Evolutionary conservation across 805 yeast species (phyloP).

Genomic region (Lipomyces spencermartinsiae): DNA sequence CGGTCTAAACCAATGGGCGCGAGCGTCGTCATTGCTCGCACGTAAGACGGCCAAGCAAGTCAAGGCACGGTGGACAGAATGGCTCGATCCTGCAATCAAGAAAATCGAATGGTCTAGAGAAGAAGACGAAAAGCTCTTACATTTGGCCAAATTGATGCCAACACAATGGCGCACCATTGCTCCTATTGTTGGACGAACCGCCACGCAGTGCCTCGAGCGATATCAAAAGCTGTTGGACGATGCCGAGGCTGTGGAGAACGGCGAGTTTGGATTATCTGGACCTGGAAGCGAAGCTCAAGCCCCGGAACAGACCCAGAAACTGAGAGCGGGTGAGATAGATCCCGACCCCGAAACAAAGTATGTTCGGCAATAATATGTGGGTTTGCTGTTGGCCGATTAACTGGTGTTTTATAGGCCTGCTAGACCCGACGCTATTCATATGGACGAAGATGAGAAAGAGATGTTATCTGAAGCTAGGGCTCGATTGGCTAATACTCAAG

Average conservation of each 20-base stretch:
- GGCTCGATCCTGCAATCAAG: slow-evolving; percentile 74
- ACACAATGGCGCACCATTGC: slow-evolving; percentile 97
- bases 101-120: slow-evolving; percentile 71
- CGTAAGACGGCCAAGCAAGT: slow-evolving; percentile 91
- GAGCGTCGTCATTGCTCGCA: slow-evolving; percentile 84
- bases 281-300: slow-evolving; percentile 61
- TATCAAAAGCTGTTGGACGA: slow-evolving; percentile 75
- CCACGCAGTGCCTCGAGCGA: slow-evolving; percentile 83
- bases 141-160: slow-evolving; percentile 73
- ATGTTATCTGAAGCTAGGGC: slow-evolving; percentile 96
- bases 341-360: slow-evolving; percentile 70
- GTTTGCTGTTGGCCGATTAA: not conserved
- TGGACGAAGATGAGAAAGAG: slow-evolving; percentile 88
- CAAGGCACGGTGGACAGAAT: slow-evolving; percentile 90
- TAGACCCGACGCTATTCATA: slow-evolving; percentile 74
- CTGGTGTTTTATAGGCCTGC: slow-evolving; percentile 56
- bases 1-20: slow-evolving; percentile 93
- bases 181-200: slow-evolving; percentile 78
- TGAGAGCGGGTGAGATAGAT: slow-evolving; percentile 63
- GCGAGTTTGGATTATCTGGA: slow-evolving; percentile 53
- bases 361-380: not conserved
- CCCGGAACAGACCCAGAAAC: slow-evolving; percentile 44
- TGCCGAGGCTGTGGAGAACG: slow-evolving; percentile 49
- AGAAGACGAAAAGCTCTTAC: slow-evolving; percentile 76
- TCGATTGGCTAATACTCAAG: slow-evolving; percentile 88